Percentiles rank a stretch among this genome's conserved stretches.
phyloP scores from a whole-genome alignment of 1,139 yeast genomes.

The Candida sojae region DNA sequence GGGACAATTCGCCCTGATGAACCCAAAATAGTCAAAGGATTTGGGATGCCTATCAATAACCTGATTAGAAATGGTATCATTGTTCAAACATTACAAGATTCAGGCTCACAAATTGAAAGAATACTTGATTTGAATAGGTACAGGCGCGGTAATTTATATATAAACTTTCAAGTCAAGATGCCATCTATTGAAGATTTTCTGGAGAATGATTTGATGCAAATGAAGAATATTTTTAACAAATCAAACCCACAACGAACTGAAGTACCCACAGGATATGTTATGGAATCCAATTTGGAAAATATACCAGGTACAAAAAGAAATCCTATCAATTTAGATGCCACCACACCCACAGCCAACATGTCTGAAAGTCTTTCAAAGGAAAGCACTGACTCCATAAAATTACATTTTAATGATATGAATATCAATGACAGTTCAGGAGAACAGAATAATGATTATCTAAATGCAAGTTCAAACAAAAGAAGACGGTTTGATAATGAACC shows the following conservation, averaged over 20 bases:
- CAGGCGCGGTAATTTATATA: conserved; percentile 40
- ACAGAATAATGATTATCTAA: not conserved
- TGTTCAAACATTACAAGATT: conserved; percentile 17
- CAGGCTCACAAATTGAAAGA: conserved; percentile 17
- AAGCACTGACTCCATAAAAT: conserved; percentile 2
- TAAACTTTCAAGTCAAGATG: conserved; percentile 40
- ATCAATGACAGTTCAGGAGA: not conserved
- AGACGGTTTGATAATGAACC: conserved; percentile 8
- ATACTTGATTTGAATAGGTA: conserved; percentile 23
- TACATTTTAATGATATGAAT: conserved; percentile 3
- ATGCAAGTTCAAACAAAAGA: conserved; percentile 4
- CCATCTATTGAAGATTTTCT: conserved; percentile 34
- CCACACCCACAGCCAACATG: not conserved
- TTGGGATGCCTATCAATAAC: conserved; percentile 66
- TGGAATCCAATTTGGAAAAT: conserved; percentile 26
- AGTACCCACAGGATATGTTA: conserved; percentile 7
- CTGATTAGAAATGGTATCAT: conserved; percentile 26
- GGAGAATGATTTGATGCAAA: conserved; percentile 23
- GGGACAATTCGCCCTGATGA: conserved; percentile 47
- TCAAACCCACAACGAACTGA: not conserved
- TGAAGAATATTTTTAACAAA: conserved; percentile 22
- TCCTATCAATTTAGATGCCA: conserved; percentile 8
- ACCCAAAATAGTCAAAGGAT: conserved; percentile 49
- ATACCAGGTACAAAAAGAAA: conserved; percentile 17
- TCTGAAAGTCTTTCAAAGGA: conserved; percentile 6